Conservation (phyloP, 345 rosid species). For the Capsella bursapastoris region DNA sequence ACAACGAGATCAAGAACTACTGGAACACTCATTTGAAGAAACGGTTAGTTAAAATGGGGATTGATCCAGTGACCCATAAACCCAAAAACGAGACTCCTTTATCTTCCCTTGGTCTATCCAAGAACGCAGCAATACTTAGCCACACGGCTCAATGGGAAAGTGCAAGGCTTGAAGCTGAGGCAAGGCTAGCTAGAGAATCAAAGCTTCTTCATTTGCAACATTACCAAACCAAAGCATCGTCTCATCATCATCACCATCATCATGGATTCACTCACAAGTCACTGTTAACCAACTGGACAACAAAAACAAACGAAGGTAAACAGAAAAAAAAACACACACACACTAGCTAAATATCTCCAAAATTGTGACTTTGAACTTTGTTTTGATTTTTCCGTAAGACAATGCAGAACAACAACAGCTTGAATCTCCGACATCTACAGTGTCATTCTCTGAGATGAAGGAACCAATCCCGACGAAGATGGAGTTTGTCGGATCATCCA, state of each 20-base stretch:
- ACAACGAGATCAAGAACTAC: slow-evolving; percentile 78
- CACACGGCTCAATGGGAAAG: slow-evolving; percentile 99
- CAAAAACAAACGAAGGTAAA: slow-evolving; percentile 43
- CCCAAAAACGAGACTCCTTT: slow-evolving; percentile 64
- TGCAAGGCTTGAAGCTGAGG: slow-evolving; percentile 92
- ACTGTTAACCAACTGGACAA: slow-evolving; percentile 24
- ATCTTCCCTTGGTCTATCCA: slow-evolving; percentile 55
- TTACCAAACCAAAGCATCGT: slow-evolving; percentile 32
- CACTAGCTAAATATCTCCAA: neutral
- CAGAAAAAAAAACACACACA: neutral
- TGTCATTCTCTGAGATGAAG: slow-evolving; percentile 68
- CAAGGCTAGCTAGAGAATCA: slow-evolving; percentile 79
- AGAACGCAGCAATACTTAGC: slow-evolving; percentile 73
- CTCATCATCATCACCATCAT: slow-evolving; percentile 40
- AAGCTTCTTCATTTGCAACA: slow-evolving; percentile 61
- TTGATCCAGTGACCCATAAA: slow-evolving; percentile 85
- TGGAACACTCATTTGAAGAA: slow-evolving; percentile 87
- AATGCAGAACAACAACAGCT: slow-evolving; percentile 49
- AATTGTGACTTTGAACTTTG: neutral
- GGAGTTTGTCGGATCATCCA: slow-evolving; percentile 61
- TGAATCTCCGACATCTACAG: slow-evolving; percentile 85
- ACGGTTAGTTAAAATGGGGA: slow-evolving; percentile 70
- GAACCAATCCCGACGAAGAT: slow-evolving; percentile 42
- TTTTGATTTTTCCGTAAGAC: slow-evolving; percentile 21
- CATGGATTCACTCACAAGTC: slow-evolving; percentile 34